A percentile compares a stretch with the other conserved stretches of the same genome.
phyloP scores from a whole-genome alignment of 2,329 filamentous ascomycete genomes.

The Hirsutella thompsonii region DNA sequence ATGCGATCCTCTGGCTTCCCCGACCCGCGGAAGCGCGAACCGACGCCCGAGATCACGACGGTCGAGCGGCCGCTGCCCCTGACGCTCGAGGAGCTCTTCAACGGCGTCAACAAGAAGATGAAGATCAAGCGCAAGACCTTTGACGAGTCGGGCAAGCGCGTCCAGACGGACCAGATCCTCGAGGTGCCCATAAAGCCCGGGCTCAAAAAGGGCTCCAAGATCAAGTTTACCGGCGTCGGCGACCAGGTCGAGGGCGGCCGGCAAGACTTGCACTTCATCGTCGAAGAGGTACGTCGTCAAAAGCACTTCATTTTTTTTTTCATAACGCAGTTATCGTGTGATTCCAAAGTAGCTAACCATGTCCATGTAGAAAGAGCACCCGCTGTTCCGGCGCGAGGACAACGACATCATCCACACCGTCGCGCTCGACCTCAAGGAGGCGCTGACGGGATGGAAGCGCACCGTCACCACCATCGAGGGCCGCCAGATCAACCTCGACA shows the following conservation, averaged over 20 bases:
- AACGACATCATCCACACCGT: constrained; percentile 74
- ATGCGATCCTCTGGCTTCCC: constrained; percentile 28
- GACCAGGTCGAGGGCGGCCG: constrained; percentile 94
- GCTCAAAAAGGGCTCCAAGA: constrained; percentile 93
- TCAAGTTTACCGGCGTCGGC: constrained; percentile 95
- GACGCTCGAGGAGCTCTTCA: constrained; percentile 78
- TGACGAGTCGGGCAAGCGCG: constrained; percentile 74
- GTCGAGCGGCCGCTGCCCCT: constrained; percentile 75
- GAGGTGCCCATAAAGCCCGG: constrained; percentile 94
- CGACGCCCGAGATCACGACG: constrained; percentile 75
- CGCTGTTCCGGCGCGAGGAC: constrained; percentile 72
- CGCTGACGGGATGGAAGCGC: constrained; percentile 82
- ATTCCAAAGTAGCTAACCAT: constrained; percentile 8
- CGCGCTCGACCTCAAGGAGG: constrained; percentile 81
- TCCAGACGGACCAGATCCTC: constrained; percentile 75
- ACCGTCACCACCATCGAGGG: constrained; percentile 92
- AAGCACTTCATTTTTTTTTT: no score
- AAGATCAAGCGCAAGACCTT: constrained; percentile 96
- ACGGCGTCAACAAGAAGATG: constrained; percentile 87
- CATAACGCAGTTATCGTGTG: no score
- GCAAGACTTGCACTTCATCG: constrained; percentile 89
- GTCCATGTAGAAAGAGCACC: constrained; percentile 61
- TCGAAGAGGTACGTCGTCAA: constrained; percentile 64
- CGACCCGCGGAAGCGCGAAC: constrained; percentile 15
- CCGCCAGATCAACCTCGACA: constrained; percentile 68